phyloP scores from a whole-genome alignment of 2,329 filamentous ascomycete genomes.

The Fusarium secorum region DNA sequence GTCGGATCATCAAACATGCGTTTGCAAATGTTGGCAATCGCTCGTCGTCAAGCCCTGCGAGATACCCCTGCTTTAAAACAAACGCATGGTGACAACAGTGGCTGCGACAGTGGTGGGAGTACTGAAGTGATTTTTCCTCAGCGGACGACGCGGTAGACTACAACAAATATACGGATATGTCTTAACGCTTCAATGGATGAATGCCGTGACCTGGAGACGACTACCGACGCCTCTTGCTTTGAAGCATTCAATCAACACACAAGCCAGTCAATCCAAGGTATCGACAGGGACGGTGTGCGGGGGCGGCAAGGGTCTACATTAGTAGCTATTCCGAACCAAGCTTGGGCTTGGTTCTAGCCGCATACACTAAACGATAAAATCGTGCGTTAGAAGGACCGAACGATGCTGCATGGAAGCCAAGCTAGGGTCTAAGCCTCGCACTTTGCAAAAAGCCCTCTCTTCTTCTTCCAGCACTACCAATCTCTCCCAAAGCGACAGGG shows the following conservation, averaged over 20 bases:
- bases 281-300: slow-evolving; percentile 36
- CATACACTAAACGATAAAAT: slow-evolving; percentile 38
- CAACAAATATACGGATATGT: background rate
- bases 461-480: slow-evolving; percentile 15
- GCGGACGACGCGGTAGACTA: slow-evolving; percentile 6
- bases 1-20: slow-evolving; percentile 22
- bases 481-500: slow-evolving; percentile 19
- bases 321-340: slow-evolving; percentile 33
- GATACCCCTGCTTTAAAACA: slow-evolving; percentile 7
- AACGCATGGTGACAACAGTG: slow-evolving; percentile 15
- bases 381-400: slow-evolving; percentile 44
- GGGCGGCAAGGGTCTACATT: slow-evolving; percentile 29
- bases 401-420: slow-evolving; percentile 42
- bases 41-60: slow-evolving; percentile 8
- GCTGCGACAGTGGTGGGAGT: background rate
- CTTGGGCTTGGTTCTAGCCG: slow-evolving; percentile 25
- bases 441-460: slow-evolving; percentile 40
- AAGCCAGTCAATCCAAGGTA: slow-evolving; percentile 19
- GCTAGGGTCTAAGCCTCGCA: slow-evolving; percentile 41
- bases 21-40: slow-evolving; percentile 4
- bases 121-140: background rate
- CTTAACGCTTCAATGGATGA: slow-evolving; percentile 4
- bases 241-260: slow-evolving; percentile 16
- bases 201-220: slow-evolving; percentile 27
- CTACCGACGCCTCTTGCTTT: slow-evolving; percentile 27